Base-by-base conservation (phyloP, 441 rosid genomes). In the Gossypium schwendimanii region DNA sequence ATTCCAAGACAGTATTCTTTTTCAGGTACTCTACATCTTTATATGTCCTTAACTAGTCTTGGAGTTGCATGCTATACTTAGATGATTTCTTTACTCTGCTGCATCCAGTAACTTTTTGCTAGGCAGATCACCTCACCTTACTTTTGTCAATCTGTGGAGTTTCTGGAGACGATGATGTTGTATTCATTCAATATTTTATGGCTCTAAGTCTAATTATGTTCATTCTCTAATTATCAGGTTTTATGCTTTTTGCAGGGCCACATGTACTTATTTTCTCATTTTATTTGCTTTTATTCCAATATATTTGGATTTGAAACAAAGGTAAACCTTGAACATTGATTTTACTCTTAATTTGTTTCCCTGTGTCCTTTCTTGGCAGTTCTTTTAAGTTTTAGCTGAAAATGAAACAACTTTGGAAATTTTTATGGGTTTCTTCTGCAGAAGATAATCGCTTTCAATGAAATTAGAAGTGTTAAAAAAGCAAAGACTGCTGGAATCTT, bases 231-330 rank as follows among this genome's bases (percentile, higher is more conserved):
- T 75, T 36, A 20, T 63, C 66, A 31, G 55, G 69, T 28, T 75
- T 36, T 67, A 77, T 61, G 21, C 69, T 24, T 80, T 60, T 60
- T 81, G 79, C 91, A 92, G 99, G 99, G 99, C 64, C 99, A 94
- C 73, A 91, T 94, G 96, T 94, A 92, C 86, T 88, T 94, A 74
- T 94, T 94, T 76, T 73, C 82, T 61, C 94, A 73, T 72, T 80
- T 79, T 75, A 85, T 92, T 77, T 94, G 99, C 85, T 94, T 94
- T 81, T 94, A 94, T 79, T 92, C 99, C 55, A 94, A 94, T 85
- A 94, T 94, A 72, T 92, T 94, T 86, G 99, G 99, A 62, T 94
- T 87, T 86, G 99, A 94, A 87, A 94, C 99, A 50, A 94, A 94
- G 97, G 98, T 92, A 84, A 33, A 76, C 45, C 52, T 73, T 47